Base-by-base conservation (phyloP, 768 basidiomycete genomes). In the Udeniomyces megalosporus region DNA sequence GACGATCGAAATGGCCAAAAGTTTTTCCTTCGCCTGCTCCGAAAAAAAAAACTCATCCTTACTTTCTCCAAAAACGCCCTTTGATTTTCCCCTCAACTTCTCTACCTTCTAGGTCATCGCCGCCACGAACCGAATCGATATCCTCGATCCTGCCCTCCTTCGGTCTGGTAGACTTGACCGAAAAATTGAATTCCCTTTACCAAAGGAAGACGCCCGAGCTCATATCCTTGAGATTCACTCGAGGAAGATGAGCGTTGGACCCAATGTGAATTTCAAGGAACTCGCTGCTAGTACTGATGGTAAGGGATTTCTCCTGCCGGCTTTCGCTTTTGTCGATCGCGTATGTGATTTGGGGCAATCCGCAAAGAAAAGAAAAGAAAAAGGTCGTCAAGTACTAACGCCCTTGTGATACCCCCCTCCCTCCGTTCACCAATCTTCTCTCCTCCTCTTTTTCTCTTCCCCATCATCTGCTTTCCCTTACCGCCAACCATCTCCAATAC, bases 101-200 rank as follows among this genome's bases (percentile, higher is more conserved):
- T 22, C 26, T 35, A 14, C 57, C 24, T 22, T 24, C 32, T 32
- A 95, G 91, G 93, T 97, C 66, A 96, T 97, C 67, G 95, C 93
- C 17, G 95, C 95, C 0, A 97, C 95, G 44, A 99, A 99, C 75
- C 82, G 93, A 72, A 99, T 97, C 68, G 93, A 99, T 74, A 95
- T 95, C 61, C 84, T 99, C 48, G 93, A 99, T 71, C 93, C 93
- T 50, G 93, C 93, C 10, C 80, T 99, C n/a, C 84, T 99, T 52
- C 89, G 93, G 67, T 97, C 93, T 14, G 93, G 93, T 66, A 89
- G 93, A 74, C 79, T 99, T 47, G 93, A 99, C 74, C 81, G 93
- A 66, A 99, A 99, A 77, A 96, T 99, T 69, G 93, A 99, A 74
- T 99, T 96, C 77, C 92, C 93, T 12, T 77, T 97, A 46, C 95